phyloP scores from a whole-genome alignment of 176 grass and related monocot genomes.

The bread wheat (Triticum aestivum) region DNA sequence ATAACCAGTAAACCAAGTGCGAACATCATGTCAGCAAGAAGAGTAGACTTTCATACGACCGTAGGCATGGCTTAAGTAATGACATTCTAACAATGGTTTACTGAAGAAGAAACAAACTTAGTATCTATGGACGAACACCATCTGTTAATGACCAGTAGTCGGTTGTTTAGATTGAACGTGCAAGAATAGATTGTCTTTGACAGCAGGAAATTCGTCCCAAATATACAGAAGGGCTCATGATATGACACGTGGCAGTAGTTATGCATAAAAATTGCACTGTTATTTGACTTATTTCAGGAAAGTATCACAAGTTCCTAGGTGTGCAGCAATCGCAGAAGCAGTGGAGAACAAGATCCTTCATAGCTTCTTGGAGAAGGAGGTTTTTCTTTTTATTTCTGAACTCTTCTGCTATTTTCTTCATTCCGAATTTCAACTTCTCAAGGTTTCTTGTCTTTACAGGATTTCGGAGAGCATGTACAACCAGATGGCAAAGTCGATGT shows the following conservation, averaged over 20 bases:
- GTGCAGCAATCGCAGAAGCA: too few species aligned
- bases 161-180: constrained; percentile 51
- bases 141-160: not conserved
- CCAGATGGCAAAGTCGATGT: too few species aligned
- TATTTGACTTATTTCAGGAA: not conserved
- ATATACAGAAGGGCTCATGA: constrained; percentile 90
- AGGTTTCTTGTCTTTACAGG: too few species aligned
- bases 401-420: too few species aligned
- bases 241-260: constrained; percentile 67
- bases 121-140: not conserved
- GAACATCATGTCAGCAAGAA: constrained; percentile 79
- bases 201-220: constrained; percentile 70
- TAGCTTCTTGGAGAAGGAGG: too few species aligned
- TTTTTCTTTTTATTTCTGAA: too few species aligned
- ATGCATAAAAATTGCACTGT: not conserved
- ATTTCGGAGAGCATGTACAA: too few species aligned
- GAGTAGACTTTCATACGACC: constrained; percentile 68
- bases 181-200: constrained; percentile 73
- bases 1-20: constrained; percentile 75
- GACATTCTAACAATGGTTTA: constrained; percentile 99
- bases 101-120: constrained; percentile 45
- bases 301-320: not conserved
- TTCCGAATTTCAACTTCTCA: too few species aligned
- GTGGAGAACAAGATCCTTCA: too few species aligned
- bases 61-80: constrained; percentile 56